phyloP scores from a whole-genome alignment of 805 yeast species.

The Kodamaea sagamina region DNA sequence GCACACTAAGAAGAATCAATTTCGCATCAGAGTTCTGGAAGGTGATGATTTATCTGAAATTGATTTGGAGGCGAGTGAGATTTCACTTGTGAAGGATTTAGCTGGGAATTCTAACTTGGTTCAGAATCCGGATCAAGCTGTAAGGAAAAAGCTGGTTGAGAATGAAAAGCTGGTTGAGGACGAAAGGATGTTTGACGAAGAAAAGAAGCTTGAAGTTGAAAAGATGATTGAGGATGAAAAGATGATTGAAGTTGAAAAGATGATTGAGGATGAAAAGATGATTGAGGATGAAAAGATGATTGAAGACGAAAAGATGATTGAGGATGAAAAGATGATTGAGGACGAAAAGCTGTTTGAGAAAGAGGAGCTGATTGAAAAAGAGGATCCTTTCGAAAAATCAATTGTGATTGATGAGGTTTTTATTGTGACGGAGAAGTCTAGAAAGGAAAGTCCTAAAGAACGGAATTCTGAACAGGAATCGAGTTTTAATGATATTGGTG shows the following conservation, averaged over 20 bases:
- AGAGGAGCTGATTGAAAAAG: background rate
- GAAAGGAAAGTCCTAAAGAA: background rate
- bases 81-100: background rate
- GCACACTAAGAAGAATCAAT: constrained; percentile 2
- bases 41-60: background rate
- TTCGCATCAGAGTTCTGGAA: constrained; percentile 1
- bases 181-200: background rate
- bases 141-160: background rate
- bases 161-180: background rate
- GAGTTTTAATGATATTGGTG: too few species aligned
- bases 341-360: background rate
- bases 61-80: background rate
- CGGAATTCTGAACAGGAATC: too few species aligned
- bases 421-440: background rate
- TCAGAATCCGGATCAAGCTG: too few species aligned
- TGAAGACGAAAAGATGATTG: background rate
- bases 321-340: background rate
- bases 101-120: background rate
- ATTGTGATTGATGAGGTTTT: background rate
- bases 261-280: constrained; percentile 8
- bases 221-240: background rate
- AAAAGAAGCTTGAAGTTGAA: background rate
- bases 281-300: constrained; percentile 10
- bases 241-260: too few species aligned
- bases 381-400: background rate